Base-by-base conservation (phyloP, 2,329 filamentous ascomycete species). In the Ilyonectria destructans region DNA sequence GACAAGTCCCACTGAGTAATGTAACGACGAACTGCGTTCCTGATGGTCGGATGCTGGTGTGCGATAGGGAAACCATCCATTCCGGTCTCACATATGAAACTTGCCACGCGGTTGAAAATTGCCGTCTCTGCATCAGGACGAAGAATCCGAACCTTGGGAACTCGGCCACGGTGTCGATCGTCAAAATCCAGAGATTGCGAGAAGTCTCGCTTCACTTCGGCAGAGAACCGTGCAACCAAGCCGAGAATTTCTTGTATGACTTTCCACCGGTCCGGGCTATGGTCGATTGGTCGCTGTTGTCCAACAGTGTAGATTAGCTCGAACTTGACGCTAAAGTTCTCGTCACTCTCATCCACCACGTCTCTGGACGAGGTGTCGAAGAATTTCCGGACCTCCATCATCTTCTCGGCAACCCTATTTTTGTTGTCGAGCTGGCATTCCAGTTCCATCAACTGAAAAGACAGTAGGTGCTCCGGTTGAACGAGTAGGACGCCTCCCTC, bases 301-400 rank as follows among this genome's bases (percentile, higher is more conserved):
- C 90, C 90, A 71, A 91, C 86, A 0, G 89, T 91, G 64, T 92
- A 92, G 1, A 92, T 81, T 0, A 92, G 77, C 71, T 92, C 89
- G 45, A 90, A 91, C 55, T 86, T 88, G 4, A 86, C 83, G 51
- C 84, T 88, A 49, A 92, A 87, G 61, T 88, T 89, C 64, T 92
- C 89, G 55, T 93, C 91, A 46, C 87, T 90, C 76, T 93, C 90
- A 64, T 92, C 90, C 0, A 92, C 81, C 2, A 93, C 83, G 67
- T 91, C 89, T 0, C 89, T 80, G 0, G 85, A 82, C 2, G 77
- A 67, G 0, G 58, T 13, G 33, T 86, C 77, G 1, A 91, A 80
- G 69, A 84, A 86, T 0, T 78, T 26, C n/a, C 89, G 85, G 0
- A 78, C 82, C 0, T 75, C 19, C 0, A 87, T 68, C 17, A 89